A percentile compares a stretch with the other conserved stretches of the same genome.
These are phyloP conservation scores for Russula lepida DNA, from an alignment of 768 basidiomycete species.

Conservation along the genomic window DNA sequence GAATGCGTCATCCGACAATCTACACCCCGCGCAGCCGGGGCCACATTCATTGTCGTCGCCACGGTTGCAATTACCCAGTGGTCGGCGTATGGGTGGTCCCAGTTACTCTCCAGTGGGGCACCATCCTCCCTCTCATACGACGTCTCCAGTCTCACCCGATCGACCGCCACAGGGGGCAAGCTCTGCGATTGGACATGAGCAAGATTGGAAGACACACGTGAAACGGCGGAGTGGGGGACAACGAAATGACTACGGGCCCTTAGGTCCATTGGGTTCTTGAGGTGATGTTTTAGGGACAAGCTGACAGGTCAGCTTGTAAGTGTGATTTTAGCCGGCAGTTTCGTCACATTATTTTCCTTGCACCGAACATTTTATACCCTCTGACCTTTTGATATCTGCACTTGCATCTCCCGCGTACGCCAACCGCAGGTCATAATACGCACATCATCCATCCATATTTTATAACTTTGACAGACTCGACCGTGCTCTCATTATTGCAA, in stretches of 20 bases:
- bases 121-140: constrained; percentile 17
- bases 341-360: constrained; percentile 14
- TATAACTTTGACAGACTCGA: constrained; percentile 9
- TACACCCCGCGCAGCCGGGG: constrained; percentile 23
- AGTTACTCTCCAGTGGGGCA: constrained; percentile 14
- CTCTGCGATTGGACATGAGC: constrained; percentile 27
- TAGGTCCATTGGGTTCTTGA: constrained; percentile 37
- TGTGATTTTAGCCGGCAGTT: constrained; percentile 6
- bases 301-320: constrained; percentile 14
- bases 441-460: constrained; percentile 12
- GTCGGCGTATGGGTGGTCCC: constrained; percentile 18
- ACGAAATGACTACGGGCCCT: constrained; percentile 38
- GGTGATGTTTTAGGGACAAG: constrained; percentile 21
- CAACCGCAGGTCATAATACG: constrained; percentile 12
- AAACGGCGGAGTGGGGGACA: constrained; percentile 35
- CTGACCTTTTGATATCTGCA: constrained; percentile 4
- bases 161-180: constrained; percentile 28
- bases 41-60: constrained; percentile 36
- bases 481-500: constrained; percentile 6
- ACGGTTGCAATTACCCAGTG: constrained; percentile 59
- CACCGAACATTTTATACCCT: constrained; percentile 18
- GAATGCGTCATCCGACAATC: constrained; percentile 29
- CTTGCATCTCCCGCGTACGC: constrained; percentile 7
- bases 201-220: constrained; percentile 33
- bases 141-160: constrained; percentile 29